Percentiles rank a stretch among this genome's conserved stretches.
phyloP scores from a whole-genome alignment of 2,329 filamentous ascomycete genomes.

The Colletotrichum sidae region DNA sequence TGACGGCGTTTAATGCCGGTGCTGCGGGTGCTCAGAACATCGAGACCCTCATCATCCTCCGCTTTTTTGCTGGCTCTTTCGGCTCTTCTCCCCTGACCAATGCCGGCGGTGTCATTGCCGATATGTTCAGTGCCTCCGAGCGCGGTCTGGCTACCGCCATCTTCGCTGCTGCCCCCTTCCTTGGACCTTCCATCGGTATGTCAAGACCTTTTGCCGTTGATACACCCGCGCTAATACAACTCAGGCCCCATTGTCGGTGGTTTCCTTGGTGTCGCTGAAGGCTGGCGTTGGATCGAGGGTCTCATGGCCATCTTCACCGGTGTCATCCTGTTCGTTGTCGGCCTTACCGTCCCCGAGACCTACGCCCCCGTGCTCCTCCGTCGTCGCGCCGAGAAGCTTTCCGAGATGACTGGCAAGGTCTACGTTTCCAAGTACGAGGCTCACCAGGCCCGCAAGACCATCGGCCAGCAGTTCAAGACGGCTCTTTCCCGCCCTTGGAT shows the following conservation, averaged over 20 bases:
- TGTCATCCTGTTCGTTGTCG: slow-evolving; percentile 43
- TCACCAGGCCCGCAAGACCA: slow-evolving; percentile 53
- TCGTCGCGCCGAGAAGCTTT: slow-evolving; percentile 41
- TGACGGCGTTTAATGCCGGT: slow-evolving; percentile 72
- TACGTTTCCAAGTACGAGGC: slow-evolving; percentile 55
- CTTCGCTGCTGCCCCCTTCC: slow-evolving; percentile 74
- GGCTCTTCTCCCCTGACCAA: slow-evolving; percentile 73
- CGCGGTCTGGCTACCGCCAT: slow-evolving; percentile 70
- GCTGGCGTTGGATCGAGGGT: slow-evolving; percentile 79
- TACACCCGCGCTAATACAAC: slow-evolving; percentile 74
- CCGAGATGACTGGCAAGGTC: slow-evolving; percentile 37
- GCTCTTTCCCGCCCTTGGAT: slow-evolving; percentile 70
- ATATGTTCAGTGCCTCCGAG: slow-evolving; percentile 66
- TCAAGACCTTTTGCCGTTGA: slow-evolving; percentile 70
- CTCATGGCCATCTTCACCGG: slow-evolving; percentile 70
- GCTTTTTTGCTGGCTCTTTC: slow-evolving; percentile 73
- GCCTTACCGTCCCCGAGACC: slow-evolving; percentile 59
- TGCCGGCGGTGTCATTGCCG: slow-evolving; percentile 71
- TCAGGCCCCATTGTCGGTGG: slow-evolving; percentile 74
- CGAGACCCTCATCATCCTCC: slow-evolving; percentile 68
- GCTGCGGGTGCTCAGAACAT: slow-evolving; percentile 69
- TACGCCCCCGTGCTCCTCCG: slow-evolving; percentile 45
- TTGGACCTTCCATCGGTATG: slow-evolving; percentile 73
- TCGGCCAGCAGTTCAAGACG: slow-evolving; percentile 58
- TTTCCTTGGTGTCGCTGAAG: slow-evolving; percentile 72